A percentile compares a stretch with the other conserved stretches of the same genome.
phyloP scores from a whole-genome alignment of 1,284 basidiomycete species.

The Golubevia pallescens region DNA sequence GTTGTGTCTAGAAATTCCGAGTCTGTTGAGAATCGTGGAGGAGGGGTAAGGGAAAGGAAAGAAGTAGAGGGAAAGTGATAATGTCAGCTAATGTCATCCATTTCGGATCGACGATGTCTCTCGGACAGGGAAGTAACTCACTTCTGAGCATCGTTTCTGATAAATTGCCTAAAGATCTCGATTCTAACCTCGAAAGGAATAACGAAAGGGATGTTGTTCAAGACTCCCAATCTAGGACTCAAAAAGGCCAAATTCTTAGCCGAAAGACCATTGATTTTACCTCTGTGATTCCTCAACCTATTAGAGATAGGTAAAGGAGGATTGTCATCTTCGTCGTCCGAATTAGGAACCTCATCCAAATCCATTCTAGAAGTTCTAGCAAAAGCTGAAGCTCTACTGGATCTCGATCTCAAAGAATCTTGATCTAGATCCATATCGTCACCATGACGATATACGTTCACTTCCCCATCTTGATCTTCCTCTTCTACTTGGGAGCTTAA shows the following conservation, averaged over 20 bases:
- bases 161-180: slow-evolving; percentile 83
- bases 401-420: not conserved
- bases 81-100: too few relatives aligned
- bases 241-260: slow-evolving; percentile 75
- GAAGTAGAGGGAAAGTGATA: too few relatives aligned
- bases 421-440: not conserved
- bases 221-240: slow-evolving; percentile 83
- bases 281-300: slow-evolving; percentile 2
- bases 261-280: not conserved
- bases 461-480: not conserved
- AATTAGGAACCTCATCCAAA: not conserved
- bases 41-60: not conserved
- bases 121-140: not conserved
- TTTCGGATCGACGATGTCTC: too few relatives aligned
- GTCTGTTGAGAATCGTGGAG: not conserved
- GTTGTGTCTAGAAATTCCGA: slow-evolving; percentile 5
- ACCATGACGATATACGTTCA: not conserved
- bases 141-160: slow-evolving; percentile 72
- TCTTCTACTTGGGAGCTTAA: slow-evolving; percentile 16
- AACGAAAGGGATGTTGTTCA: slow-evolving; percentile 95
- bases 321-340: slow-evolving; percentile 5
- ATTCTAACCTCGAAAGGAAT: slow-evolving; percentile 92
- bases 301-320: slow-evolving; percentile 14
- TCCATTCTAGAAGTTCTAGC: not conserved
- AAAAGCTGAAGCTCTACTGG: too few relatives aligned